Base-by-base conservation (phyloP, 768 basidiomycete genomes). In the Tulasnella sp. region DNA sequence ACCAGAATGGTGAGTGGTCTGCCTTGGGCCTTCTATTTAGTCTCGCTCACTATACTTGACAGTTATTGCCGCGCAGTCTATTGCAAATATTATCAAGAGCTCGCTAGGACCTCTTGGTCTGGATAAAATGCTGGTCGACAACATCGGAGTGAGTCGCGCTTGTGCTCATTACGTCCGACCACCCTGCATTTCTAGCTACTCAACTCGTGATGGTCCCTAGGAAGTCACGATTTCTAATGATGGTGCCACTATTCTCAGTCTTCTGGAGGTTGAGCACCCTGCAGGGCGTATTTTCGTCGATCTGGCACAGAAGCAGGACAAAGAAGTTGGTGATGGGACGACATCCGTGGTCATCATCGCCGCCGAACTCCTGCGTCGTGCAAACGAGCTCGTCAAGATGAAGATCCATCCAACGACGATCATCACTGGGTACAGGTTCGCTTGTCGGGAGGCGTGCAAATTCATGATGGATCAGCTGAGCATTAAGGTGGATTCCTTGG, bases 221-320 rank as follows among this genome's bases (percentile, higher is more conserved):
- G 96, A 99, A 79, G 94, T 98, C 27, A 98, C 96, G 29, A 98
- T 99, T 70, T 97, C 96, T 49, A 99, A 99, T 73, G 96, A 98
- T 74, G 96, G 96, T 50, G 96, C 96, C 15, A 98, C 96, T n/a
- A 99, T 99, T 66, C 82, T 99, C 41, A 85, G 89, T 23, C 78
- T 98, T 19, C 77, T 98, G 42, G 84, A 91, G 15, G 94, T 99
- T 47, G 91, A 96, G 67, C 92, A 98, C 69, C 96, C 96, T 26
- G 96, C 96, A 3, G 96, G 93, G 21, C 86, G 90, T 64, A 93
- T 99, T 64, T 92, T 99, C 65, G 94, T 98, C 49, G 93, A 97
- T 73, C 87, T 99, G 47, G 93, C 96, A 1, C 94, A 98, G 73
- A 97, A 98, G 68, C 94, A 98, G 73, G 96, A 99, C 73, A 96